Evolutionary conservation across 163 green algal species (phyloP), one percentile per base, ranked within the genome.

Genomic region (Volvox carteri): DNA sequence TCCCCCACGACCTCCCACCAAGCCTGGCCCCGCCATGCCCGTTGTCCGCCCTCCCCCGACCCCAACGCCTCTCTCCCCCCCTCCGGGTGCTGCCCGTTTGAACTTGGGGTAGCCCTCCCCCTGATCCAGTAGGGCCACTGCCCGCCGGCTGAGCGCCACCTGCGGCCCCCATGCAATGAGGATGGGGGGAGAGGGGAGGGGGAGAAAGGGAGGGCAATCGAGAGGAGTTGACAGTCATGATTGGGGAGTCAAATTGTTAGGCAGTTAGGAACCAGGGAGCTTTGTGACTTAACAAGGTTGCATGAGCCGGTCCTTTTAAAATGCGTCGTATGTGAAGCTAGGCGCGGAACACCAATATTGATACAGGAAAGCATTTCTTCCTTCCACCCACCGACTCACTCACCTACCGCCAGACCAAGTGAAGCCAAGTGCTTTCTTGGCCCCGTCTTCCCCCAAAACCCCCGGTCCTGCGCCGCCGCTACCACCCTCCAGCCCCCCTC

Each of bases 141-240:
- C 65, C 65, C 39, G 44, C 5, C n/a, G n/a, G 35, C 77, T 85
- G 23, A 67, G 67, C 7, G 44, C 72, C 78, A 89, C 78, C 89
- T 70, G 60, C 18, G 23, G 62, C 28, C 9, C 9, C 4, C 30
- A 48, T 4, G n/a, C 1, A 48, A 11, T 9, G 35, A 48, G 65
- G 30, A 46, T 28, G 50, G 30, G 25, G 30, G 39, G 23, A 39
- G 18, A 58, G 21, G 35, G 39, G 1, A 56, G 44, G 0, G 68
- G 54, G 33, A 18, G 52, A 23, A 41, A 30, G 25, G 0, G 33
- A 0, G 28, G 9, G 23, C 0, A 6, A 56, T 39, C 14, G 39
- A 21, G 12, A 19, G 9, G n/a, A n/a, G n/a, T n/a, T n/a, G n/a
- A n/a, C n/a, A n/a, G n/a, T n/a, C n/a, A n/a, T n/a, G n/a, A n/a